Percentiles rank a stretch among this genome's conserved stretches.
phyloP scores from a whole-genome alignment of 495 filamentous ascomycete genomes.

The Penicillium pancosmium region DNA sequence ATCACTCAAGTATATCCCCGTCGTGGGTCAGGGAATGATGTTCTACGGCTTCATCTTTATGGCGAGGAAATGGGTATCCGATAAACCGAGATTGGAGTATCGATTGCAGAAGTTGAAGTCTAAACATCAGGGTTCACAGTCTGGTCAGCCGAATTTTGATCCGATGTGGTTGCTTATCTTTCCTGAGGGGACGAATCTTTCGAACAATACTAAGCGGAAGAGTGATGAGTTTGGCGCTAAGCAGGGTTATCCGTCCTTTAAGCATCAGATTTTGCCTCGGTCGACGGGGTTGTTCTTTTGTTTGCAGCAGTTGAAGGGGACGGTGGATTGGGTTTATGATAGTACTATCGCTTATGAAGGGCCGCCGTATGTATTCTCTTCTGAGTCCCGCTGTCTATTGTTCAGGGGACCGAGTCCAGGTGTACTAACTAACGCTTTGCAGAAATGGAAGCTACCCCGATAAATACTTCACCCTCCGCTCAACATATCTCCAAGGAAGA shows the following conservation, averaged over 20 bases:
- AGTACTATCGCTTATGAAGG: constrained; percentile 72
- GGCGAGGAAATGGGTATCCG: constrained; percentile 66
- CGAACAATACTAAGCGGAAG: constrained; percentile 55
- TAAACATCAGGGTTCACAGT: constrained; percentile 51
- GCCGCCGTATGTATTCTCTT: constrained; percentile 67
- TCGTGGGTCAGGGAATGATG: constrained; percentile 67
- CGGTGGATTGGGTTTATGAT: constrained; percentile 69
- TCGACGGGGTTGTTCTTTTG: constrained; percentile 67
- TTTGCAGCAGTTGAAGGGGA: constrained; percentile 60
- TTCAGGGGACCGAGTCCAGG: too few relatives aligned
- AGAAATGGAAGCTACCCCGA: constrained; percentile 65
- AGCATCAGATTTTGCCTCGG: constrained; percentile 61
- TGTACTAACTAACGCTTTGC: background rate
- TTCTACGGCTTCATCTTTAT: constrained; percentile 74
- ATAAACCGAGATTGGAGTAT: constrained; percentile 61
- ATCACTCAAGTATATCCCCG: constrained; percentile 64
- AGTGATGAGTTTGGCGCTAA: constrained; percentile 62
- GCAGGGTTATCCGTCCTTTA: constrained; percentile 51
- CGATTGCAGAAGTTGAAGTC: constrained; percentile 62
- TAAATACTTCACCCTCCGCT: constrained; percentile 66
- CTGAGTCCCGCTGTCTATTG: too few relatives aligned
- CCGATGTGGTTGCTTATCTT: constrained; percentile 76
- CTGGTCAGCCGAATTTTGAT: constrained; percentile 52
- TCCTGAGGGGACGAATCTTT: constrained; percentile 70
- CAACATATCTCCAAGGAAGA: constrained; percentile 65